Conservation (phyloP, 1,284 basidiomycete species). For the Sparassis latifolia region DNA sequence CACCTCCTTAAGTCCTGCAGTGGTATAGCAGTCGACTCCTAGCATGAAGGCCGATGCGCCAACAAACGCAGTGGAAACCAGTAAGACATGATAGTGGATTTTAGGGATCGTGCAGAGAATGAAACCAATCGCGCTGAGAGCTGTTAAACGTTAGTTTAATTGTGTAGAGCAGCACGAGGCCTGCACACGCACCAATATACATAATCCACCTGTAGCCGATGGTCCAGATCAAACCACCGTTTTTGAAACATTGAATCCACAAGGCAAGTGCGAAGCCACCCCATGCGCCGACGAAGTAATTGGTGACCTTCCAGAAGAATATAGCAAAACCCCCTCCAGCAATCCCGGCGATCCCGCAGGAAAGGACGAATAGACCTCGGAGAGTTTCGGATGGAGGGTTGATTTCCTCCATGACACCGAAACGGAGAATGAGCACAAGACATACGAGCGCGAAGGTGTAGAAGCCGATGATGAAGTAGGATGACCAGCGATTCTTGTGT, state of each 20-base stretch:
- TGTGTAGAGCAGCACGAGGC: too few relatives aligned
- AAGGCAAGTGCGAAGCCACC: conserved; percentile 85
- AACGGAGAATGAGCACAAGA: conserved; percentile 84
- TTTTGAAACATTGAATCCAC: conserved; percentile 80
- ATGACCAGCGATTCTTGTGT: conserved; percentile 94
- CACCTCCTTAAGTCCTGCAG: conserved; percentile 88
- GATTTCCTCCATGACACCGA: conserved; percentile 78
- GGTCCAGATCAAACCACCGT: conserved; percentile 75
- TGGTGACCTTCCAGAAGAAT: conserved; percentile 85
- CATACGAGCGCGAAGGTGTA: conserved; percentile 84
- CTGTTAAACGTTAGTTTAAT: too few relatives aligned
- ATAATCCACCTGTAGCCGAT: conserved; percentile 84
- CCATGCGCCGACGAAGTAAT: conserved; percentile 83
- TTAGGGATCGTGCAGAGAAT: conserved; percentile 42
- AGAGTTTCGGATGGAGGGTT: conserved; percentile 74
- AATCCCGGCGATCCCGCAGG: conserved; percentile 72
- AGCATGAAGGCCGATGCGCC: conserved; percentile 92
- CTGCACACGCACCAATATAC: conserved; percentile 58
- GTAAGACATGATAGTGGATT: conserved; percentile 74
- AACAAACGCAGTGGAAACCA: conserved; percentile 80
- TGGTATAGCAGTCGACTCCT: conserved; percentile 90
- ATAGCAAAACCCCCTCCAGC: conserved; percentile 81
- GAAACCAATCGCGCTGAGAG: conserved; percentile 28
- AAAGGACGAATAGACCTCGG: conserved; percentile 86
- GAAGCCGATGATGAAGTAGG: conserved; percentile 87